phyloP scores from a whole-genome alignment of 768 basidiomycete genomes.

The Mycena haematopus region DNA sequence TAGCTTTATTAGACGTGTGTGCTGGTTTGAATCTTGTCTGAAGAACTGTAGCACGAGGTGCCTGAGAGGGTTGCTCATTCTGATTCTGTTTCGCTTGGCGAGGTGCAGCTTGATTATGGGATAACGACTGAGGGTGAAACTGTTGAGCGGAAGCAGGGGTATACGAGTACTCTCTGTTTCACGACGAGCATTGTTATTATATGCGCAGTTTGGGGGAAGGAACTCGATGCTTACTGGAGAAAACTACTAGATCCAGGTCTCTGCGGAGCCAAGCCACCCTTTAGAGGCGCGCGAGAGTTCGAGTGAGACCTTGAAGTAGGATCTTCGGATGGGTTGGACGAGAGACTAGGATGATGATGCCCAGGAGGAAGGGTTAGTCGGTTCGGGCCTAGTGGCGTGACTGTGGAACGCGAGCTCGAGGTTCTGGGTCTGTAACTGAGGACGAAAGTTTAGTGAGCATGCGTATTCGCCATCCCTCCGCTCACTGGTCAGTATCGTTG shows the following conservation, averaged over 20 bases:
- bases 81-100: conserved; percentile 40
- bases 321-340: conserved; percentile 35
- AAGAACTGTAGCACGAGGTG: conserved; percentile 27
- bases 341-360: conserved; percentile 57
- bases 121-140: conserved; percentile 43
- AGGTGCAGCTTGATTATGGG: conserved; percentile 52
- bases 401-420: conserved; percentile 68
- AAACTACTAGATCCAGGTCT: conserved; percentile 60
- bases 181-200: conserved; percentile 27
- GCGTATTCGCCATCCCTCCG: background rate
- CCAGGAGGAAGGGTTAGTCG: conserved; percentile 72
- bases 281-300: conserved; percentile 37
- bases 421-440: conserved; percentile 38
- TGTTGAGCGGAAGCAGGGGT: conserved; percentile 53
- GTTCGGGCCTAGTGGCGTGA: conserved; percentile 63
- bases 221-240: conserved; percentile 46
- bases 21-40: conserved; percentile 36
- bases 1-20: conserved; percentile 25
- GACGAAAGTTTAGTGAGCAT: background rate
- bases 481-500: conserved; percentile 52
- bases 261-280: conserved; percentile 34
- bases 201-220: conserved; percentile 23
- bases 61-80: conserved; percentile 32
- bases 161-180: conserved; percentile 72
- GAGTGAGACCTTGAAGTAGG: conserved; percentile 21